Conservation (phyloP, 257 asterid species). For the Forsythia suspensa region DNA sequence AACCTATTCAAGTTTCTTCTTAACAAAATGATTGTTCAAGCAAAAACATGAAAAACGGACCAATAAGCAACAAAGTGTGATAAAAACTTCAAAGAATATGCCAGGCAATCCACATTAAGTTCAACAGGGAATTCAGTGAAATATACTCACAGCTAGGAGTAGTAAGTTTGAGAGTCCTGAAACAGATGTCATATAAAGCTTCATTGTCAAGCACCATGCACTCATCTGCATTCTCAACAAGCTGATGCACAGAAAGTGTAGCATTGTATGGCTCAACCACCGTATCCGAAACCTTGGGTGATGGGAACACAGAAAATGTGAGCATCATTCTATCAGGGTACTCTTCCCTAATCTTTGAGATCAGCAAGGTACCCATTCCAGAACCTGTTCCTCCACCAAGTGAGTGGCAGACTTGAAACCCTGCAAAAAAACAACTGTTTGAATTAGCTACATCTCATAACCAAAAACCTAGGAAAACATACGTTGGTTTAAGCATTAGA, state of each 20-base stretch:
- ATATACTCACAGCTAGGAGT: slow-evolving; percentile 83
- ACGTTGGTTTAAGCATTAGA: neutral
- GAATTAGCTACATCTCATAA: neutral
- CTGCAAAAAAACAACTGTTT: slow-evolving; percentile 26
- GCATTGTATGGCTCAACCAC: slow-evolving; percentile 89
- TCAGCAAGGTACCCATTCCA: slow-evolving; percentile 81
- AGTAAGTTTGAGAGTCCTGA: slow-evolving; percentile 79
- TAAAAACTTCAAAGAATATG: neutral
- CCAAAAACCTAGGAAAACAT: neutral
- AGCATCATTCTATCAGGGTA: slow-evolving; percentile 88
- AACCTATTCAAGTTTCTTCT: neutral
- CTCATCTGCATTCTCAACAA: slow-evolving; percentile 85
- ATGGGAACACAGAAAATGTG: slow-evolving; percentile 83
- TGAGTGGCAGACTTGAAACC: slow-evolving; percentile 82
- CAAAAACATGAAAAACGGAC: neutral
- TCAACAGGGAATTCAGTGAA: neutral
- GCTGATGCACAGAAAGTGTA: slow-evolving; percentile 86
- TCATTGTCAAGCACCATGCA: slow-evolving; percentile 90
- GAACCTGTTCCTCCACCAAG: slow-evolving; percentile 94
- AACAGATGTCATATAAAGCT: slow-evolving; percentile 78
- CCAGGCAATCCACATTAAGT: neutral
- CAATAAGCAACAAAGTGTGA: neutral
- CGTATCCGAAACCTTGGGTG: slow-evolving; percentile 84
- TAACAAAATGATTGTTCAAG: neutral
- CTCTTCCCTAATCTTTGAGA: slow-evolving; percentile 81